Evolutionary conservation across 1,284 basidiomycete species (phyloP).

Genomic region (Cutaneotrichosporon dermatis): DNA sequence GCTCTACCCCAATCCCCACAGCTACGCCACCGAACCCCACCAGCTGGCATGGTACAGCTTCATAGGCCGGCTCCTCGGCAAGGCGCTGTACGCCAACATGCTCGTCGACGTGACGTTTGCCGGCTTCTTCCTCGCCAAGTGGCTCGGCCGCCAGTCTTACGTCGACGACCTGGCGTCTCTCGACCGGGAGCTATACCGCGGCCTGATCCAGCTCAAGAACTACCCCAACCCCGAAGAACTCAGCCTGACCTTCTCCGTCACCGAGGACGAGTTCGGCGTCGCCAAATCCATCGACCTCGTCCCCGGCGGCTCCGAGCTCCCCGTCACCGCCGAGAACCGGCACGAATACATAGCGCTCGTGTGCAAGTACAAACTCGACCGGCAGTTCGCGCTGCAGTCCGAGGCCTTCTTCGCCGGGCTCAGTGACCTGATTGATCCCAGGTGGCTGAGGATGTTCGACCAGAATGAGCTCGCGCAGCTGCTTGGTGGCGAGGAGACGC

Average conservation of each 20-base stretch:
- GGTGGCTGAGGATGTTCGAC: slow-evolving; percentile 93
- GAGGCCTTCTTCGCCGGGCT: slow-evolving; percentile 64
- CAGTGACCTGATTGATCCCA: slow-evolving; percentile 79
- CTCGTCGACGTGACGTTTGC: slow-evolving; percentile 93
- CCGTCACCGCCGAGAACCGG: slow-evolving; percentile 85
- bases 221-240: slow-evolving; percentile 85
- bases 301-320: slow-evolving; percentile 73
- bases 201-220: slow-evolving; percentile 77
- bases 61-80: slow-evolving; percentile 80
- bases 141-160: slow-evolving; percentile 82
- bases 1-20: slow-evolving; percentile 89
- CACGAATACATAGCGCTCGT: slow-evolving; percentile 87
- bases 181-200: slow-evolving; percentile 89
- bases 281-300: slow-evolving; percentile 75
- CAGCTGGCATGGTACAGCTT: slow-evolving; percentile 92
- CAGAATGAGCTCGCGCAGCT: slow-evolving; percentile 84
- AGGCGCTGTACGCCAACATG: slow-evolving; percentile 95
- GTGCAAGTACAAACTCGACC: slow-evolving; percentile 81
- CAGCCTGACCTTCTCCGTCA: slow-evolving; percentile 83
- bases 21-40: slow-evolving; percentile 75
- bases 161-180: slow-evolving; percentile 85
- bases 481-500: slow-evolving; percentile 74
- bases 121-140: slow-evolving; percentile 74
- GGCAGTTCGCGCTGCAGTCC: slow-evolving; percentile 82
- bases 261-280: slow-evolving; percentile 85